phyloP scores from a whole-genome alignment of 1,139 yeast genomes.

The Lodderomyces pseudojiufengensis region DNA sequence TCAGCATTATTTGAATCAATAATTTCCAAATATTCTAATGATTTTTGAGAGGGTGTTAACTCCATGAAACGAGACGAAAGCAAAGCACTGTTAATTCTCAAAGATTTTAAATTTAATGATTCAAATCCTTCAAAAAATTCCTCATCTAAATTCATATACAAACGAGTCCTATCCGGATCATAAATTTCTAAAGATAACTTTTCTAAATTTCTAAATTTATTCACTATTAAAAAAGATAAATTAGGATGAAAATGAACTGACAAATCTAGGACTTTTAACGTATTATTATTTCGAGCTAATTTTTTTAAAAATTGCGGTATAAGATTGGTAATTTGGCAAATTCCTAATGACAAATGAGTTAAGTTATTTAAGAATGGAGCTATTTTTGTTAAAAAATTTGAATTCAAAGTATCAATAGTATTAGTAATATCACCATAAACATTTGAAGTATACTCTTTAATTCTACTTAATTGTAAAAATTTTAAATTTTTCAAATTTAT shows the following conservation, averaged over 20 bases:
- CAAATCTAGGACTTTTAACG: constrained; percentile 38
- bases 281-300: constrained; percentile 13
- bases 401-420: constrained; percentile 16
- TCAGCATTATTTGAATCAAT: constrained; percentile 54
- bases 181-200: constrained; percentile 43
- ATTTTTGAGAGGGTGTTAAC: constrained; percentile 24
- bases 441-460: constrained; percentile 20
- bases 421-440: neutral
- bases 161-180: constrained; percentile 22
- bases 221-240: constrained; percentile 24
- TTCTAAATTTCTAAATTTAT: constrained; percentile 3
- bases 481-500: constrained; percentile 20
- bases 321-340: constrained; percentile 43
- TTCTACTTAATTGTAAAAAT: constrained; percentile 23
- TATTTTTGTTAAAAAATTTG: constrained; percentile 24
- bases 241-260: constrained; percentile 29
- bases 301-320: constrained; percentile 35
- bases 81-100: constrained; percentile 40
- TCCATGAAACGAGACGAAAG: constrained; percentile 23
- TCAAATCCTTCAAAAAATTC: constrained; percentile 15
- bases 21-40: constrained; percentile 38
- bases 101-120: constrained; percentile 23
- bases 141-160: constrained; percentile 19
- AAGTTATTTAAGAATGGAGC: constrained; percentile 23
- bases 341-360: constrained; percentile 36